Base-by-base conservation (phyloP, 257 asterid species). In the Vinca minor region DNA sequence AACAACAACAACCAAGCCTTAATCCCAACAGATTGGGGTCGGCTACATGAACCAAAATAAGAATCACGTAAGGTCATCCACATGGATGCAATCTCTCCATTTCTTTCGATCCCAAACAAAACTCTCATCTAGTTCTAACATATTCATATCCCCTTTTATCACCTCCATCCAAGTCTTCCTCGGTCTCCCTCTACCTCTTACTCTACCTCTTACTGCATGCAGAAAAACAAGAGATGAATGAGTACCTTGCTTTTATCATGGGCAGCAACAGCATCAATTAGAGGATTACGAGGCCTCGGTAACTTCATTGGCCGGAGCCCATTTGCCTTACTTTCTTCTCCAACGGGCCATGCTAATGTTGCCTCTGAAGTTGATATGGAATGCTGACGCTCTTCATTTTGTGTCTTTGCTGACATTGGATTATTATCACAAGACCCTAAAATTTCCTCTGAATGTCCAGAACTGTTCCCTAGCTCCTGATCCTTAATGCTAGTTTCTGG, bases 201-300 rank as follows among this genome's bases (percentile, higher is more conserved):
- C n/a, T n/a, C n/a, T n/a, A n/a, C n/a, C n/a, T n/a, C n/a, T n/a
- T n/a, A n/a, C 20, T 57, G 61, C 5, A 15, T 44, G 3, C 34
- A 31, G 62, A 50, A 69, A 48, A 59, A 49, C 17, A 53, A 47
- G 42, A 46, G 13, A 59, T 20, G 23, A 47, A 62, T 69, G 78
- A 85, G 72, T 81, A 88, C 97, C 76, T 85, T 87, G 93, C 81
- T 85, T 80, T 87, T 83, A 71, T 90, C 96, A 72, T 75, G 92
- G 46, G 87, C 87, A 69, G 78, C 80, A 67, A 78, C 83, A 73
- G 82, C 87, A 70, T 87, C 96, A 47, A 90, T 74, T 47, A 90
- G 73, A 65, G 97, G 91, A 78, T 77, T 81, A 61, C 83, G 83
- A 23, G 86, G 79, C 74, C 76, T 77, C 28, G 92, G 89, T 52